A percentile compares a stretch with the other conserved stretches of the same genome.
Conservation (phyloP, 2,329 filamentous ascomycete species). For the Hymenoscyphus salicellus region DNA sequence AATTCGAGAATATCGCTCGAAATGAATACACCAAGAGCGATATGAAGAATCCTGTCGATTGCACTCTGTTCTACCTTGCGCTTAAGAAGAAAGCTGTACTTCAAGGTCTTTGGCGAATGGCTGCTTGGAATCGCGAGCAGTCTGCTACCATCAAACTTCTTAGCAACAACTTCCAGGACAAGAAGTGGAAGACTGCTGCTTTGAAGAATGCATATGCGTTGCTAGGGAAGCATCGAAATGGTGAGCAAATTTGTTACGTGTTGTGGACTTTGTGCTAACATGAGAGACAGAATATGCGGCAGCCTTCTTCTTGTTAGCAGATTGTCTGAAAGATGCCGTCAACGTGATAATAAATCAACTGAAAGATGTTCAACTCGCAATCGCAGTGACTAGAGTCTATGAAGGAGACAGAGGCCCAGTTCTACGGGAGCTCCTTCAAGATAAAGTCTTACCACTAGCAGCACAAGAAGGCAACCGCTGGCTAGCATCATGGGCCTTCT, state of each 20-base stretch:
- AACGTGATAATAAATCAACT: constrained; percentile 84
- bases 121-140: constrained; percentile 84
- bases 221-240: constrained; percentile 84
- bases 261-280: not conserved
- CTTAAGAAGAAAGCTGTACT: constrained; percentile 87
- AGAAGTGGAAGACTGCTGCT: constrained; percentile 83
- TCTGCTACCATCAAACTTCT: constrained; percentile 73
- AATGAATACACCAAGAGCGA: constrained; percentile 91
- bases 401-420: constrained; percentile 79
- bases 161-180: constrained; percentile 85
- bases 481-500: constrained; percentile 94
- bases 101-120: constrained; percentile 91
- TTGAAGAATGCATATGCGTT: constrained; percentile 96
- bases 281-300: constrained; percentile 74
- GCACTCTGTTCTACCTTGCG: constrained; percentile 86
- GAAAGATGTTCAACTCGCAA: constrained; percentile 83
- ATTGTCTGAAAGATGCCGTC: constrained; percentile 79
- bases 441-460: constrained; percentile 75
- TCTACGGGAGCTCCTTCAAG: constrained; percentile 69
- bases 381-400: constrained; percentile 83
- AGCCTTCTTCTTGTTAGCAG: constrained; percentile 90
- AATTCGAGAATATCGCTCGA: constrained; percentile 87
- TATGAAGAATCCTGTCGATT: constrained; percentile 84
- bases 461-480: constrained; percentile 82
- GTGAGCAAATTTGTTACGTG: constrained; percentile 43